Base-by-base conservation (phyloP, 1,284 basidiomycete species). In the Ceratobasidium sp. region DNA sequence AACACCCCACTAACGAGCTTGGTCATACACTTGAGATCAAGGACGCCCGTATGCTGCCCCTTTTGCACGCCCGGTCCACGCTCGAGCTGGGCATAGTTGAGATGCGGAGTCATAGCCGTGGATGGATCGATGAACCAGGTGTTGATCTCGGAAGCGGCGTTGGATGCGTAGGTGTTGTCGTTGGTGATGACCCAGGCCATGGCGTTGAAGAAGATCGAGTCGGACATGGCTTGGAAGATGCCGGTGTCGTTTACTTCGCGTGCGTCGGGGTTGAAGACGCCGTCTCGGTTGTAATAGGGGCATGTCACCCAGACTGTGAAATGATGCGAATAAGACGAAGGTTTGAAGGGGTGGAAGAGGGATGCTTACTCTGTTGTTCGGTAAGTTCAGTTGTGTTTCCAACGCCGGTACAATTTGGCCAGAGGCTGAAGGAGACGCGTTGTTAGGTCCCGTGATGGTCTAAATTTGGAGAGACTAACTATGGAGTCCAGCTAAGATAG, bases 41-140 rank as follows among this genome's bases (percentile, higher is more conserved):
- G 61, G 6, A 84, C 78, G 7, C 83, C 83, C 9, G 78, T 82
- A 46, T 81, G 76, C 38, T 79, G 61, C 6, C 81, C 81, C 3
- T 50, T 46, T 23, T 79, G 70, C 3, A 17, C 48, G 1, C 81
- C 81, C 13, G 83, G 83, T 1, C 85, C 85, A n/a, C 85, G 82
- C 23, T 81, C 64, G 46, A 85, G 78, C 77, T 86, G 85, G 2
- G 82, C 82, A 78, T 84, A 86, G 78, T 84, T 81, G 59, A 85
- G 54, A 77, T 84, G 82, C n/a, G 85, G 84, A 73, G 83, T 85
- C 82, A 85, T 84, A 26, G 76, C 70, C 6, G 84, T 84, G 4
- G 77, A 78, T n/a, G 80, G 64, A 80, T 85, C 80, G 67, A 84
- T 73, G 81, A 84, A 86, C 78, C 80, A 82, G 0, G 79, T 80